These are phyloP conservation scores for Hawksworthiomyces lignivorus DNA, from an alignment of 2,329 filamentous ascomycete species.

Conservation along the genomic window DNA sequence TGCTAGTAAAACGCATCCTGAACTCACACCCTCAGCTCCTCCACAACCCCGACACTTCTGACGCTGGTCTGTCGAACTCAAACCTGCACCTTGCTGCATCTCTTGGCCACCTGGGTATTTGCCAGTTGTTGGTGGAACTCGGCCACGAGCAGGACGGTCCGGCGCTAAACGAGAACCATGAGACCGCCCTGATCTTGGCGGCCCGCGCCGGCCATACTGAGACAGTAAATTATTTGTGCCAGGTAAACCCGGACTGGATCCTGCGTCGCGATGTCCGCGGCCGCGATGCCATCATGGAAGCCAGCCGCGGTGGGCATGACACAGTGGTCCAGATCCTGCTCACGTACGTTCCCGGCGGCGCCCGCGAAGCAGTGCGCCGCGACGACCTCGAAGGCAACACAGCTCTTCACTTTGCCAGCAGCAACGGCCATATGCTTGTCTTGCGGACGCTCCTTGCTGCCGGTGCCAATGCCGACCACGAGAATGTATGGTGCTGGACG, in stretches of 20 bases:
- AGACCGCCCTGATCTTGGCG: constrained; percentile 77
- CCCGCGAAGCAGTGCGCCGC: constrained; percentile 44
- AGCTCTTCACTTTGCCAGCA: constrained; percentile 77
- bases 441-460: constrained; percentile 69
- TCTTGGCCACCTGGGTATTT: constrained; percentile 62
- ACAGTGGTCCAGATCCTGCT: constrained; percentile 58
- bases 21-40: constrained; percentile 62
- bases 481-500: constrained; percentile 74
- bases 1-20: constrained; percentile 70
- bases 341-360: constrained; percentile 51
- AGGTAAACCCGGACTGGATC: constrained; percentile 55
- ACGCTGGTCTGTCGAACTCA: constrained; percentile 66
- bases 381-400: constrained; percentile 73
- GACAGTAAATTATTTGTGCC: constrained; percentile 63
- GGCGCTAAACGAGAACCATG: constrained; percentile 69
- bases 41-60: constrained; percentile 69
- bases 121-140: constrained; percentile 59
- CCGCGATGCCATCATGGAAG: constrained; percentile 65
- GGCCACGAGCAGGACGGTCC: constrained; percentile 67
- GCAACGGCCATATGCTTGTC: constrained; percentile 71
- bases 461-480: constrained; percentile 64
- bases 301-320: constrained; percentile 52
- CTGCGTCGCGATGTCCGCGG: constrained; percentile 58
- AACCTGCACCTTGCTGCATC: constrained; percentile 74
- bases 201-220: constrained; percentile 62